Evolutionary conservation across 1,139 yeast genomes (phyloP), one percentile per base, ranked within the genome.

Genomic region (Entelexis paramagnoliae): DNA sequence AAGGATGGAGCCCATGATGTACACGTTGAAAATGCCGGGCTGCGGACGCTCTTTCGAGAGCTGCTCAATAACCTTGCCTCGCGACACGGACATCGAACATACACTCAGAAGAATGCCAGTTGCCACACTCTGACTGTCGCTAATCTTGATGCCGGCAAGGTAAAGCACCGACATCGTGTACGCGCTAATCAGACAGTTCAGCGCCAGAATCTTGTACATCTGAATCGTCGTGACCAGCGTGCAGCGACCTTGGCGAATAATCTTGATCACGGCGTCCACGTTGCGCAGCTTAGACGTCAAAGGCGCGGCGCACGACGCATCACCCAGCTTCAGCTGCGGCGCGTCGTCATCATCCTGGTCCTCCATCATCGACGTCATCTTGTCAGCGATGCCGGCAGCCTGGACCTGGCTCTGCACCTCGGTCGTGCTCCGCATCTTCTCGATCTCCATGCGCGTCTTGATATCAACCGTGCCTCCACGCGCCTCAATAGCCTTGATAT

Each of bases 301-400:
- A 45, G 99, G 99, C 38, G 99, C 99, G 53, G 99, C 99, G 63
- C 93, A 96, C 28, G 97, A 89, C 10, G 99, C 99, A 72, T 91
- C 99, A 63, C 99, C 99, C 53, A 91, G 75, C 68, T 91, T 93
- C 70, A 91, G 77, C 46, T 85, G 80, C 54, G 99, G 98, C 0
- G 93, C 94, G 60, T 89, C 97, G 52, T 74, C 83, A 52, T 81
- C 91, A 30, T 76, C 84, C 51, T 79, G 79, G 53, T 79, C 83
- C 8, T 46, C 51, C 43, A 47, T 35, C 61, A 80, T 78, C 54
- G 79, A 74, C 70, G 88, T 72, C 59, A 89, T 70, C 60, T 83
- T 76, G 60, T 85, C 91, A 46, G 95, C 91, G 62, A 89, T 68
- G 51, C 78, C 79, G 50, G 77, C 71, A 28, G 77, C 76, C 65